A percentile compares a stretch with the other conserved stretches of the same genome.
phyloP scores from a whole-genome alignment of 2,329 filamentous ascomycete genomes.

The Alternaria sp. region DNA sequence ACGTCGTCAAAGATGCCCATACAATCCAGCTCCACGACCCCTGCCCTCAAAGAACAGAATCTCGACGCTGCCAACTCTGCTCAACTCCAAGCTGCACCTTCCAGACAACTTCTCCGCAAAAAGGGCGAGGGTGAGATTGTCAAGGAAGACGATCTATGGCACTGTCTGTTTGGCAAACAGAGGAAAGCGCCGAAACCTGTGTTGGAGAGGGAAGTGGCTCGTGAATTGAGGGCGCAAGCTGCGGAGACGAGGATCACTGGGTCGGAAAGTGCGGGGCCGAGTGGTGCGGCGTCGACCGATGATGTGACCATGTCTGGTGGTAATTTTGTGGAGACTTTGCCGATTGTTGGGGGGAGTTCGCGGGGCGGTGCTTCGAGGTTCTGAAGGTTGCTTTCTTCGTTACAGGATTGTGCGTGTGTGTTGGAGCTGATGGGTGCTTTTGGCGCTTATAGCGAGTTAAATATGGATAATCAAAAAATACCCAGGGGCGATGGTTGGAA shows the following conservation, averaged over 20 bases:
- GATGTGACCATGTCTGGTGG: background rate
- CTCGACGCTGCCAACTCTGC: slow-evolving; percentile 86
- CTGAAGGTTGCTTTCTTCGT: background rate
- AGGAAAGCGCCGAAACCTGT: slow-evolving; percentile 50
- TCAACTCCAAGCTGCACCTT: slow-evolving; percentile 77
- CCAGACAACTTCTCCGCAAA: slow-evolving; percentile 75
- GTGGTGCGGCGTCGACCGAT: background rate
- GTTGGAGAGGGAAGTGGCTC: slow-evolving; percentile 57
- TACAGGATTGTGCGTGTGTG: background rate
- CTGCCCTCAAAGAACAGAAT: slow-evolving; percentile 62
- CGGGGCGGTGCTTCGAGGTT: background rate
- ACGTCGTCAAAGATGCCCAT: slow-evolving; percentile 2
- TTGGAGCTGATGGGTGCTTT: background rate
- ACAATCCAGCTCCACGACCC: slow-evolving; percentile 38
- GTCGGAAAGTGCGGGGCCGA: background rate
- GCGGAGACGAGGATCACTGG: slow-evolving; percentile 53
- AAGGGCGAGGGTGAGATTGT: slow-evolving; percentile 81
- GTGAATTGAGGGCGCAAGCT: slow-evolving; percentile 64
- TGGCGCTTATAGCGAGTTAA: background rate
- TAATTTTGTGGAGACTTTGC: background rate
- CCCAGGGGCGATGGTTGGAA: background rate
- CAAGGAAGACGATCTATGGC: slow-evolving; percentile 81
- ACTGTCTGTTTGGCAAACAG: slow-evolving; percentile 78
- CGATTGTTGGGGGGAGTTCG: background rate
- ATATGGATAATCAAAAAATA: background rate